phyloP scores from a whole-genome alignment of 2,329 filamentous ascomycete genomes.

The Rutstroemia sp. region DNA sequence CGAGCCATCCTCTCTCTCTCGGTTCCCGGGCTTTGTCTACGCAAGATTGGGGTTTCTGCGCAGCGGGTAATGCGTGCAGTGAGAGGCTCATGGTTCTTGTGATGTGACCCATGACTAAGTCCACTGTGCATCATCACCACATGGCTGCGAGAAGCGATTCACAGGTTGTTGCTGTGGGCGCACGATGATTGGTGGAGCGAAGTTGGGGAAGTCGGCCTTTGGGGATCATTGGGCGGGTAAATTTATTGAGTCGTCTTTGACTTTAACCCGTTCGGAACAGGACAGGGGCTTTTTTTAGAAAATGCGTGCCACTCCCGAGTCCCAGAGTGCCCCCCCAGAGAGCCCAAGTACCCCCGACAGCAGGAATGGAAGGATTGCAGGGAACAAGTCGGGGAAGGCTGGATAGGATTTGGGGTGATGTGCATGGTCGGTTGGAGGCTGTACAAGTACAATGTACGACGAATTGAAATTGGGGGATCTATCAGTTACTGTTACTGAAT shows the following conservation, averaged over 20 bases:
- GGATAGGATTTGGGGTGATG: background rate
- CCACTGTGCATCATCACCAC: background rate
- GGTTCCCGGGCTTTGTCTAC: background rate
- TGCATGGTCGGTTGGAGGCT: background rate
- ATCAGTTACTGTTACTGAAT: background rate
- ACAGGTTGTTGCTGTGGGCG: background rate
- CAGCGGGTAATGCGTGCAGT: constrained; percentile 8
- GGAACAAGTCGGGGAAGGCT: background rate
- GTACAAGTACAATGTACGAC: background rate
- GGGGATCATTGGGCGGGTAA: constrained; percentile 5
- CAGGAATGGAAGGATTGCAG: background rate
- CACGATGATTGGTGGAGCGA: constrained; percentile 9
- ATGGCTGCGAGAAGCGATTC: background rate
- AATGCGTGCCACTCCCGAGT: too few relatives aligned
- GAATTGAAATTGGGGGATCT: background rate
- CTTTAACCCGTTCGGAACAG: background rate
- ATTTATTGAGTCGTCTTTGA: constrained; percentile 1
- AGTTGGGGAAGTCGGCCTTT: background rate
- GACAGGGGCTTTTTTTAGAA: too few relatives aligned
- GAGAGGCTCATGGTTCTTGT: constrained; percentile 1
- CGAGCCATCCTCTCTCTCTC: background rate
- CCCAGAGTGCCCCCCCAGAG: too few relatives aligned
- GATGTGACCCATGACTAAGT: background rate
- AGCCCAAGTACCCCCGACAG: too few relatives aligned
- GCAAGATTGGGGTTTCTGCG: background rate